phyloP scores from a whole-genome alignment of 225 moss, liverwort and hornwort genomes.

The Bryoerythrophyllum caledonicum region DNA sequence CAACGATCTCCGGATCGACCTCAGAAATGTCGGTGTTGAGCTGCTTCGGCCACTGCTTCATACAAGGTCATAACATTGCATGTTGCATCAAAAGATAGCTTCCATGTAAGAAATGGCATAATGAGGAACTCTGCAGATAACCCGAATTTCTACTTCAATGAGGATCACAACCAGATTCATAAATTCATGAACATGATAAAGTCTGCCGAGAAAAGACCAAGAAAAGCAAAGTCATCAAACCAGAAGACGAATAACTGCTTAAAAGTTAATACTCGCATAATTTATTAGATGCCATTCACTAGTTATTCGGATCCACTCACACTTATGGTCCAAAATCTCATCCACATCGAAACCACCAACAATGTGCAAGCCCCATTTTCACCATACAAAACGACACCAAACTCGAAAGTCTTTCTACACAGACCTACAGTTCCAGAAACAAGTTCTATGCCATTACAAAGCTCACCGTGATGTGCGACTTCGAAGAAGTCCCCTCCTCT shows the following conservation, averaged over 20 bases:
- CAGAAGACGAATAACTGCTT: not conserved
- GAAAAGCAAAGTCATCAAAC: not conserved
- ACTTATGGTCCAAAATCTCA: not conserved
- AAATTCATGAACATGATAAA: not conserved
- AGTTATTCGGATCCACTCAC: not conserved
- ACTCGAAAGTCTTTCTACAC: not conserved
- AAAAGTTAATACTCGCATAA: not conserved
- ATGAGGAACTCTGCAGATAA: not conserved
- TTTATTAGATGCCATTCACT: not conserved
- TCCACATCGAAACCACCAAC: not conserved
- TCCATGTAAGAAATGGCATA: not conserved
- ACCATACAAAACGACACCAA: not conserved
- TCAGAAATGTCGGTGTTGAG: constrained; percentile 62
- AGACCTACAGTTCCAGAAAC: not conserved
- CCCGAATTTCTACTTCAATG: not conserved
- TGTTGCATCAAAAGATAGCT: not conserved
- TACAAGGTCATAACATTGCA: constrained; percentile 4
- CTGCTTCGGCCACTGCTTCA: constrained; percentile 79
- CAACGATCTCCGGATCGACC: constrained; percentile 85
- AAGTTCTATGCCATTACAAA: not conserved
- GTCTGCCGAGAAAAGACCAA: not conserved
- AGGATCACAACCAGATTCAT: not conserved
- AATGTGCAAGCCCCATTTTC: not conserved
- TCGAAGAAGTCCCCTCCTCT: constrained; percentile 58
- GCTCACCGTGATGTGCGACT: constrained; percentile 72